Percentiles rank a stretch among this genome's conserved stretches.
phyloP scores from a whole-genome alignment of 768 basidiomycete genomes.

The Pulveroboletus sp. region DNA sequence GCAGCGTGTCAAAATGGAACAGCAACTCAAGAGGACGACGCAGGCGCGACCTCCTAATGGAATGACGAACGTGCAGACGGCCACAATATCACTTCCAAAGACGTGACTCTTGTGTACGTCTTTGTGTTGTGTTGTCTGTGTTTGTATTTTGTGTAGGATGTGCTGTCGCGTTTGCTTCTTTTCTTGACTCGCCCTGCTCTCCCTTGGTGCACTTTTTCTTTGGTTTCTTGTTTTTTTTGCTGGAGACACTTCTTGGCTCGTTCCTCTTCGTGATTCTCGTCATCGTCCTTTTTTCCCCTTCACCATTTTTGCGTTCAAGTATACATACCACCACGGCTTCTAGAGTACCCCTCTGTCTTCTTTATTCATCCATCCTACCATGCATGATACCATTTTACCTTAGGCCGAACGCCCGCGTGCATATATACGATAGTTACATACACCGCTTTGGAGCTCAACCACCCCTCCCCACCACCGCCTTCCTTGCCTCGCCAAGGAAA shows the following conservation, averaged over 20 bases:
- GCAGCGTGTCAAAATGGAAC: slow-evolving; percentile 71
- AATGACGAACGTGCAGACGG: slow-evolving; percentile 22
- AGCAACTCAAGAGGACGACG: slow-evolving; percentile 62
- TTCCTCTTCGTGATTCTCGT: neutral
- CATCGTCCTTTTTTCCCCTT: neutral
- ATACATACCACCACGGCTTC: slow-evolving; percentile 6
- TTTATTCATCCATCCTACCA: neutral
- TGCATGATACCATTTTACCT: slow-evolving; percentile 17
- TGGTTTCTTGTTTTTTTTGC: neutral
- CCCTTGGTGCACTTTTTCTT: too few relatives aligned
- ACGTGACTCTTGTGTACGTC: slow-evolving; percentile 7
- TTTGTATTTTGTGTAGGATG: slow-evolving; percentile 8
- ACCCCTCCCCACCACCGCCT: neutral
- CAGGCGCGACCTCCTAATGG: slow-evolving; percentile 35
- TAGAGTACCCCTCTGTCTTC: slow-evolving; percentile 9
- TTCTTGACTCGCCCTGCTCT: neutral
- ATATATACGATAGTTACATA: slow-evolving; percentile 12
- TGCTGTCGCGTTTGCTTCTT: neutral
- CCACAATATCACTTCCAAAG: slow-evolving; percentile 30
- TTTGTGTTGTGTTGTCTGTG: slow-evolving; percentile 6
- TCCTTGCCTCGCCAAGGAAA: neutral
- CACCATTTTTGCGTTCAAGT: neutral
- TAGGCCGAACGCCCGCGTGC: slow-evolving; percentile 7
- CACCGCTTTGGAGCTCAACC: neutral
- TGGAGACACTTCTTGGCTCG: neutral